Evolutionary conservation across 176 grass and related monocot species (phyloP).

Genomic region (Carex parvula): DNA sequence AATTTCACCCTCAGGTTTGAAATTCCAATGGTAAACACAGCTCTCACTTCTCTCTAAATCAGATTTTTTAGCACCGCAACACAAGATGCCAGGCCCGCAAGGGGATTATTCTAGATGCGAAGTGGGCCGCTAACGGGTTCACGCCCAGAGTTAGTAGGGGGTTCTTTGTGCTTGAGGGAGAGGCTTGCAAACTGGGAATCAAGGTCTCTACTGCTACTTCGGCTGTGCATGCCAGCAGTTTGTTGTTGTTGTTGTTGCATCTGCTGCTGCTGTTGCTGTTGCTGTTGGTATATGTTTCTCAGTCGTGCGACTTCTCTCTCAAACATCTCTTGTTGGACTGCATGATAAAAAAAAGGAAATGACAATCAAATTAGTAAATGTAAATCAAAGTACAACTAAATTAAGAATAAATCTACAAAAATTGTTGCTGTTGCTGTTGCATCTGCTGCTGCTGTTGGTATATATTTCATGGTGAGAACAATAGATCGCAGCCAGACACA

Average conservation of each 20-base stretch:
- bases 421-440: no score
- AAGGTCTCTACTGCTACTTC: slow-evolving; percentile 78
- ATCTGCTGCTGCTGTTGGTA: no score
- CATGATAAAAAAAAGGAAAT: slow-evolving; percentile 35
- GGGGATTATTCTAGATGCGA: slow-evolving; percentile 47
- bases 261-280: slow-evolving; percentile 64
- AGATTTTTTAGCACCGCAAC: slow-evolving; percentile 1
- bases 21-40: slow-evolving; percentile 15
- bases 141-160: slow-evolving; percentile 32
- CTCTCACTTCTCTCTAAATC: slow-evolving; percentile 24
- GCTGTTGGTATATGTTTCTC: slow-evolving; percentile 67
- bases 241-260: slow-evolving; percentile 34
- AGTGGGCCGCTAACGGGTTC: slow-evolving; percentile 47
- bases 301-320: slow-evolving; percentile 78
- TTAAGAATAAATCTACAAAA: not conserved
- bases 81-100: not conserved
- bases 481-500: not conserved
- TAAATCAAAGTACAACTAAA: not conserved
- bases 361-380: not conserved
- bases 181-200: slow-evolving; percentile 78
- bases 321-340: slow-evolving; percentile 99
- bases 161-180: slow-evolving; percentile 86
- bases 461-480: not conserved
- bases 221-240: slow-evolving; percentile 35
- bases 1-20: slow-evolving; percentile 10